Evolutionary conservation across 495 filamentous ascomycete genomes (phyloP), one percentile per base, ranked within the genome.

Genomic region (Apodospora peruviana): DNA sequence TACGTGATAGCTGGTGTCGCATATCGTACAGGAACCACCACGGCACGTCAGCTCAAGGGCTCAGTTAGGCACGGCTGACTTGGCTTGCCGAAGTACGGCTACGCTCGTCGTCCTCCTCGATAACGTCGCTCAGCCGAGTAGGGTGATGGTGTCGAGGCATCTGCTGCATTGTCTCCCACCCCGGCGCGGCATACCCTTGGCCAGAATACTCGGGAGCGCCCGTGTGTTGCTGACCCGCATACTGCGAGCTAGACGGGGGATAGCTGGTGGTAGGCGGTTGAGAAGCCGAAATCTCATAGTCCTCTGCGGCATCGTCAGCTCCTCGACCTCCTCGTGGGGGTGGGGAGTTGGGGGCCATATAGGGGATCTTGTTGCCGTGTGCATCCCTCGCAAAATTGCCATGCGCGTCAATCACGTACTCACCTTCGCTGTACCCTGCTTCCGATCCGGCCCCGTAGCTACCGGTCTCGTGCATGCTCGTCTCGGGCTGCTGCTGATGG

Each of bases 111-210:
- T 95, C 85, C 56, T 82, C 82, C 52, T 98, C 93, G 9, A 93
- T 75, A 10, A 98, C 91, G 72, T 98, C 93, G 61, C 93, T 96
- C 48, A 98, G 70, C 45, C 93, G 74, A 2, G 91, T 96, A 0
- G 91, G 91, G 69, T 97, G 93, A 59, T 96, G 91, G 69, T 96
- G 93, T 41, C 91, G 76, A n/a, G 86, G 81, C 45, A 90, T 77
- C 10, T 68, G 68, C 43, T 93, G 81, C 45, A 90, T 77, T 9
- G 68, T 69, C 44, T 93, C 89, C 91, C 90, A 96, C 8, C 82
- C 85, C 0, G 75, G 64, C 2, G 73, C 76, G 8, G 84, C 83
- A 69, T 85, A 93, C 11, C 82, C 86, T 19, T 78, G 65, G 19
- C 76, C 77, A 12, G 64, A 62, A 54, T 80, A 80, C 39, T 78